phyloP scores from a whole-genome alignment of 495 filamentous ascomycete genomes.

The Elasticomyces elasticus region DNA sequence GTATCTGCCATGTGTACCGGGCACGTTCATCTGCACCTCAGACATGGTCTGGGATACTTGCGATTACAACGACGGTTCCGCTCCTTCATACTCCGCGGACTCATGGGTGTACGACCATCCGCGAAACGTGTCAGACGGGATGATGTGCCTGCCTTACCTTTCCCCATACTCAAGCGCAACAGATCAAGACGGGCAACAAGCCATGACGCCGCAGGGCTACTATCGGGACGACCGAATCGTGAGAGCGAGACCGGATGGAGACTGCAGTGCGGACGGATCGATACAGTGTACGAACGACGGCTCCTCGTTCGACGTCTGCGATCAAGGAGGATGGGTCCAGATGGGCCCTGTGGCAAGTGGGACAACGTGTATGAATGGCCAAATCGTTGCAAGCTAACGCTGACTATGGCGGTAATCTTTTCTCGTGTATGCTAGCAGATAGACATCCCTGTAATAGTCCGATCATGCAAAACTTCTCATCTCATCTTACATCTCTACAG shows the following conservation, averaged over 20 bases:
- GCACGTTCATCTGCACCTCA: conserved; percentile 29
- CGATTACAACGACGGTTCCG: conserved; percentile 7
- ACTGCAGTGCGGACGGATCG: conserved; percentile 9
- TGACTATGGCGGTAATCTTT: background rate
- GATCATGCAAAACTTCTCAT: background rate
- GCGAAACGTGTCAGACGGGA: conserved; percentile 23
- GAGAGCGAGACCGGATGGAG: conserved; percentile 9
- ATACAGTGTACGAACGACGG: conserved; percentile 16
- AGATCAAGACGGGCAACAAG: conserved; percentile 15
- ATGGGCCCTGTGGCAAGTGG: conserved; percentile 17
- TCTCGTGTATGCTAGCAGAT: background rate
- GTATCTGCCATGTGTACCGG: conserved; percentile 29
- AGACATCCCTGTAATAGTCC: background rate
- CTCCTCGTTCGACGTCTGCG: conserved; percentile 15
- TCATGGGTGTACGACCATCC: conserved; percentile 21
- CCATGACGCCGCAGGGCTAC: conserved; percentile 15
- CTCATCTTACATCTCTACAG: background rate
- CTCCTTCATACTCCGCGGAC: background rate
- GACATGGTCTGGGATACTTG: conserved; percentile 25
- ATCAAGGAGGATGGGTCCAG: conserved; percentile 16
- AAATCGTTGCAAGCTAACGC: conserved; percentile 10
- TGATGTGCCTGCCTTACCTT: conserved; percentile 23
- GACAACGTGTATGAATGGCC: conserved; percentile 16
- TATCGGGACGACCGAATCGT: conserved; percentile 22
- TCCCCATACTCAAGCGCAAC: conserved; percentile 9